These are phyloP conservation scores for Leccinum colubrinum DNA, from an alignment of 1,284 basidiomycete species.

Conservation along the genomic window DNA sequence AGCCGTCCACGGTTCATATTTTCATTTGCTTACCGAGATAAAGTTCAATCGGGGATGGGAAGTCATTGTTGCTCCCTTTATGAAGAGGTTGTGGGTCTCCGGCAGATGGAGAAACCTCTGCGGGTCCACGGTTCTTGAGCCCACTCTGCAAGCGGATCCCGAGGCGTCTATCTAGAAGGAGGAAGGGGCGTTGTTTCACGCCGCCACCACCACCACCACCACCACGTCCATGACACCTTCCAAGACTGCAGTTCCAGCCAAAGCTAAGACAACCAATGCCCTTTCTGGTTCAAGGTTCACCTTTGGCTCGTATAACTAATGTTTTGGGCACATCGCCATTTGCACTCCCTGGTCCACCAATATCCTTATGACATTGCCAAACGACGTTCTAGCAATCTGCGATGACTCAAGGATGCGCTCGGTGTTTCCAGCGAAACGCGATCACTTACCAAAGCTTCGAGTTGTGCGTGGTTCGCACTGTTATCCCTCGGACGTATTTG, in stretches of 20 bases:
- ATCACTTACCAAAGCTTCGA: no score
- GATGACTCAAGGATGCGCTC: neutral
- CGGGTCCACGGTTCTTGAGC: conserved; percentile 12
- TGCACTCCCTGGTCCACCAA: conserved; percentile 14
- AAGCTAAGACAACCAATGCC: conserved; percentile 21
- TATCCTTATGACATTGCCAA: conserved; percentile 17
- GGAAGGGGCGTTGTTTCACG: conserved; percentile 11
- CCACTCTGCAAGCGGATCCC: conserved; percentile 2
- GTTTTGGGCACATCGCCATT: conserved; percentile 22
- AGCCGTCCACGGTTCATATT: no score
- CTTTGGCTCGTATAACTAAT: conserved; percentile 36
- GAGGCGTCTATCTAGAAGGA: conserved; percentile 2
- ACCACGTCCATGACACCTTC: conserved; percentile 16
- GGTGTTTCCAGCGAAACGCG: neutral
- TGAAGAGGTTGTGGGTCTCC: no score
- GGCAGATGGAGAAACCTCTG: conserved; percentile 3
- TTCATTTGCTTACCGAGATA: no score
- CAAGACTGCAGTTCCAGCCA: conserved; percentile 6
- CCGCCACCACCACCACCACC: conserved; percentile 6
- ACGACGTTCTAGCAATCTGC: conserved; percentile 8
- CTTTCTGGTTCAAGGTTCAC: conserved; percentile 41
- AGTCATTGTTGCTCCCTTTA: no score
- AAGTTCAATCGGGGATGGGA: no score
- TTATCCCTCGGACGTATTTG: neutral
- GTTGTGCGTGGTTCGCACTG: conserved; percentile 11